These are phyloP conservation scores for Protomyces lactucae-debilis DNA, from an alignment of 1,139 yeast genomes.

Conservation along the genomic window DNA sequence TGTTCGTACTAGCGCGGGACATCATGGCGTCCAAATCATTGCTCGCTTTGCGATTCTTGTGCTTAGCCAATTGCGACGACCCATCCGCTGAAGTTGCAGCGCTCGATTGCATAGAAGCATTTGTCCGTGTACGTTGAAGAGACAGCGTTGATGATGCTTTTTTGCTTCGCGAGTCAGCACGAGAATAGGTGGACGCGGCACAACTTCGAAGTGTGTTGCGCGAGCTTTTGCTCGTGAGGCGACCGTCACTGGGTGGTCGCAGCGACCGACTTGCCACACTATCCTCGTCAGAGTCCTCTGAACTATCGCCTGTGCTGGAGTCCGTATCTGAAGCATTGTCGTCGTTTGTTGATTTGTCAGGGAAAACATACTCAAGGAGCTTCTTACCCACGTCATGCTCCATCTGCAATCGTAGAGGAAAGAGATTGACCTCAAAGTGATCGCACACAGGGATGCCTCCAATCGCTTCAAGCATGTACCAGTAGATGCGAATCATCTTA, in stretches of 20 bases:
- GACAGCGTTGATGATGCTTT: neutral
- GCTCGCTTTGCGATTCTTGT: slow-evolving; percentile 14
- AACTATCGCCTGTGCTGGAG: neutral
- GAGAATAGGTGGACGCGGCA: slow-evolving; percentile 3
- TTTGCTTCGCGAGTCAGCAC: neutral
- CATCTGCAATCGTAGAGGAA: slow-evolving; percentile 67
- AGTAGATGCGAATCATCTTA: slow-evolving; percentile 51
- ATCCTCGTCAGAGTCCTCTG: slow-evolving; percentile 1
- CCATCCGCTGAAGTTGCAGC: neutral
- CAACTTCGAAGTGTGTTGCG: neutral
- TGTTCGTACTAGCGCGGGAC: slow-evolving; percentile 59
- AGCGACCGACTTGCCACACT: neutral
- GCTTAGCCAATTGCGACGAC: neutral
- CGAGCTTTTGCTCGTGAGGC: neutral
- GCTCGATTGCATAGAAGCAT: neutral
- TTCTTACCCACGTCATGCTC: slow-evolving; percentile 64
- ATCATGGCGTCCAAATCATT: slow-evolving; percentile 55
- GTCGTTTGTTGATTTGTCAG: slow-evolving; percentile 40
- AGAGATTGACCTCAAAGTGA: slow-evolving; percentile 48
- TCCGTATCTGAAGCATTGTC: slow-evolving; percentile 3
- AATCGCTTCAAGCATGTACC: slow-evolving; percentile 74
- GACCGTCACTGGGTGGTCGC: slow-evolving; percentile 5
- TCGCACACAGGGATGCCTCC: slow-evolving; percentile 78
- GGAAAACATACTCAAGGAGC: slow-evolving; percentile 62
- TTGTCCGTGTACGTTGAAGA: neutral